Evolutionary conservation across 2,329 filamentous ascomycete species (phyloP), one percentile per base, ranked within the genome.

Genomic region (Colletotrichum sidae): DNA sequence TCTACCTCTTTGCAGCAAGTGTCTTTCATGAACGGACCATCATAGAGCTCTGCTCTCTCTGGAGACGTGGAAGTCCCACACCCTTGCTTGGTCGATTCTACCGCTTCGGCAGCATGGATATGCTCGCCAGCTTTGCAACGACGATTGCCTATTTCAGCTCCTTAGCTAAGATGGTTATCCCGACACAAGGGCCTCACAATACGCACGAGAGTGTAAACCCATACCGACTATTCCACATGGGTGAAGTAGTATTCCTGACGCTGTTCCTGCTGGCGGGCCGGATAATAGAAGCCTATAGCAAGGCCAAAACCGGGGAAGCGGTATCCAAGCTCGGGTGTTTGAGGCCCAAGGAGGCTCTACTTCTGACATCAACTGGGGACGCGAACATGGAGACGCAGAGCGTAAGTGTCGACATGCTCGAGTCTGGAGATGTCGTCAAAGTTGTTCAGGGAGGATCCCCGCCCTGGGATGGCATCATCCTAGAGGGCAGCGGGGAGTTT

Each of bases 191-290:
- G 4, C 17, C 10, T 9, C 45, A 49, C 11, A 17, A 4, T n/a
- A 49, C 33, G 45, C 8, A 34, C 10, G 34, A 33, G 25, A 11
- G 12, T 9, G 15, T 17, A 7, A 2, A 25, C 1, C 45, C 45
- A 25, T 49, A 11, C 3, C 45, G 45, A 7, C 45, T 25, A 25
- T 49, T 25, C 1, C 45, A 49, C 8, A 44, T 51, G 78, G 88
- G 90, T 70, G 85, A 87, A 0, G 88, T 90, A 2, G 86, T 89
- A 5, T 90, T 90, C 67, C 74, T 90, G 51, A 90, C 88, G 0
- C 81, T 90, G 75, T 90, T 90, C 71, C 81, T 90, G 41, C 80
- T 90, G 6, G 62, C 68, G 67, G 77, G 76, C 35, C 77, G 83
- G 6, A 81, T 82, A 39, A 72, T 85, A 4, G 88, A 90, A 75